These are phyloP conservation scores for Paecilomyces sp. DNA, from an alignment of 2,329 filamentous ascomycete genomes.

Conservation along the genomic window DNA sequence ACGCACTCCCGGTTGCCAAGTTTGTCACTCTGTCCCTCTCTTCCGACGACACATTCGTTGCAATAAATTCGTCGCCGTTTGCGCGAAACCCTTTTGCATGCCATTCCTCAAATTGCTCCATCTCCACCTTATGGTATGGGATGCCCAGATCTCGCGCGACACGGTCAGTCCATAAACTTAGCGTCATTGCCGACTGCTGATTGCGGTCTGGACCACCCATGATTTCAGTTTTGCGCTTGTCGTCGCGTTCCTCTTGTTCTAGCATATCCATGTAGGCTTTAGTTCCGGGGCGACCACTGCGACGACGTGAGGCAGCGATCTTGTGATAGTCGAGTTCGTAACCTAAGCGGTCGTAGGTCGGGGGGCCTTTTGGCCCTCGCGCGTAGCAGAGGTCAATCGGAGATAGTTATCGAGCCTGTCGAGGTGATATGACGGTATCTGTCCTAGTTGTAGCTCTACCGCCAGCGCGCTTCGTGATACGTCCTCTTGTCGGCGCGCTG, in stretches of 20 bases:
- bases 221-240: background rate
- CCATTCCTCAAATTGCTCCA: slow-evolving; percentile 6
- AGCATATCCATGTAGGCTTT: background rate
- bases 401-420: background rate
- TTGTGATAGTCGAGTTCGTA: slow-evolving; percentile 9
- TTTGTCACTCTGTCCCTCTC: background rate
- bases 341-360: slow-evolving; percentile 6
- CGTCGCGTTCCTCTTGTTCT: background rate
- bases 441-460: too few species aligned
- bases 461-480: too few species aligned
- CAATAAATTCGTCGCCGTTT: background rate
- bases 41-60: background rate
- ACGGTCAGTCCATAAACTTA: slow-evolving; percentile 4
- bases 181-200: background rate
- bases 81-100: slow-evolving; percentile 1
- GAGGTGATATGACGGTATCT: background rate
- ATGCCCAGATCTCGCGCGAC: slow-evolving; percentile 9
- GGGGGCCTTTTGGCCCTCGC: slow-evolving; percentile 4
- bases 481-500: too few species aligned
- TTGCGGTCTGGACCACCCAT: background rate
- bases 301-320: background rate
- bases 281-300: background rate
- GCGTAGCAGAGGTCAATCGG: background rate
- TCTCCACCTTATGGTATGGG: slow-evolving; percentile 5
- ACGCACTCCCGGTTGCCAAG: background rate